Percentiles rank a stretch among this genome's conserved stretches.
Conservation (phyloP, 192 early-diverging fungal genomes). For the Coemansia sp. region DNA sequence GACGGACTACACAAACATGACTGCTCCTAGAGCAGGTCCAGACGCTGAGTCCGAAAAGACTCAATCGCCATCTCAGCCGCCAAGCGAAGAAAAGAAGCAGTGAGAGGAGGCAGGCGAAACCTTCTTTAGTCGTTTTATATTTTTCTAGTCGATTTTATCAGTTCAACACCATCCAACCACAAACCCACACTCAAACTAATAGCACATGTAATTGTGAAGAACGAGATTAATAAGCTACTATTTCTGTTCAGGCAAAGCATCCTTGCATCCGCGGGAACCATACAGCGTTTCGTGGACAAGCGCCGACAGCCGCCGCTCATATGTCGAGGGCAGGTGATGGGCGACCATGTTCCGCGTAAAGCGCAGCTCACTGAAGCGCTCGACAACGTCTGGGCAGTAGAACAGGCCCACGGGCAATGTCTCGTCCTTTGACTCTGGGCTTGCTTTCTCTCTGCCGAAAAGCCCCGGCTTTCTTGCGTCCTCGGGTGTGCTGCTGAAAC, state of each 20-base stretch:
- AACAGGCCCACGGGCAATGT: slow-evolving; percentile 56
- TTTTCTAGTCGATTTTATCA: background rate
- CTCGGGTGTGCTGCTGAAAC: slow-evolving; percentile 4
- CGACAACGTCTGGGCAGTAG: slow-evolving; percentile 71
- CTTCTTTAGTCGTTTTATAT: background rate
- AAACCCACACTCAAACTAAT: too few species aligned
- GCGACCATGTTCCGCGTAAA: slow-evolving; percentile 79
- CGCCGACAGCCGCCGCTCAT: slow-evolving; percentile 60
- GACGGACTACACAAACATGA: slow-evolving; percentile 1
- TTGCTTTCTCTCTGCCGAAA: background rate
- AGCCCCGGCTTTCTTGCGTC: background rate
- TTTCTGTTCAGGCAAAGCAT: background rate
- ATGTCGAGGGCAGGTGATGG: slow-evolving; percentile 72
- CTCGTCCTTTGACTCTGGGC: slow-evolving; percentile 6
- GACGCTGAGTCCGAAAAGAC: slow-evolving; percentile 6
- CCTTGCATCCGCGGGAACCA: background rate
- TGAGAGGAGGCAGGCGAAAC: background rate
- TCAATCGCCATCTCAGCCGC: background rate
- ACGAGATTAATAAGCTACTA: too few species aligned
- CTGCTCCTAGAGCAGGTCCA: background rate
- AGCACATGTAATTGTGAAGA: too few species aligned
- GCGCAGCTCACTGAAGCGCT: slow-evolving; percentile 73
- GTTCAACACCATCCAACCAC: too few species aligned
- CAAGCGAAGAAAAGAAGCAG: slow-evolving; percentile 6
- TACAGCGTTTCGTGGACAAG: slow-evolving; percentile 32